Evolutionary conservation across 495 filamentous ascomycete genomes (phyloP), one percentile per base, ranked within the genome.

Genomic region (Chlorociboria aeruginascens): DNA sequence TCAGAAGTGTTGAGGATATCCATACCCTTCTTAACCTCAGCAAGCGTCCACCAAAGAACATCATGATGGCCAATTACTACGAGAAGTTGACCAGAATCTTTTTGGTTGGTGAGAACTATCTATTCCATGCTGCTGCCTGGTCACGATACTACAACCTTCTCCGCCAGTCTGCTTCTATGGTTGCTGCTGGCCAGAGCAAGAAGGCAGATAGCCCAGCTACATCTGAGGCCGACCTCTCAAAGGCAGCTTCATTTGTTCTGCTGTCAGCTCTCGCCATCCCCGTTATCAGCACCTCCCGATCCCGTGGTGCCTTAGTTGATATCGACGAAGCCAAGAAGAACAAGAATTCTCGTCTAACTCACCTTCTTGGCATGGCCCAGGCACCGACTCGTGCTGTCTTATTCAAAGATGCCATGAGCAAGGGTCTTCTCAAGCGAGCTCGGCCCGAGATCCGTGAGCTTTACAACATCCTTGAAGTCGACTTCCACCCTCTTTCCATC

Each of bases 21-120:
- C 92, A 98, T 68, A 95, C 87, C n/a, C 79, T 98, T 49, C 78
- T 98, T 53, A 97, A 82, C 74, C 77, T 97, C 51, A 97, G 92
- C 86, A 98, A 98, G 78, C 85, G 90, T 43, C 89, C 89, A 34
- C 84, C 92, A n/a, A 96, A 96, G 82, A 95, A 96, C 65, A 76
- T 95, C 54, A 96, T 97, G 89, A 98, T 98, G 92, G 92, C 93
- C 65, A 98, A 97, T 70, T 98, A 98, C 78, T 98, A 97, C 69
- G 93, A 98, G 74, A 95, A 96, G 69, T 77, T 98, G 43, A 95
- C 92, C 33, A 81, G 88, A 40, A 98, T 98, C 62, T 98, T 98
- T 74, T 78, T 98, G 34, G 93, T 97, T 54, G 93, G 89, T 66
- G 93, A 95, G 70, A 98, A 98, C 69, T 97, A 96, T 62, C 79